Evolutionary conservation across 768 basidiomycete genomes (phyloP).

Genomic region (Tricholoma terreum): DNA sequence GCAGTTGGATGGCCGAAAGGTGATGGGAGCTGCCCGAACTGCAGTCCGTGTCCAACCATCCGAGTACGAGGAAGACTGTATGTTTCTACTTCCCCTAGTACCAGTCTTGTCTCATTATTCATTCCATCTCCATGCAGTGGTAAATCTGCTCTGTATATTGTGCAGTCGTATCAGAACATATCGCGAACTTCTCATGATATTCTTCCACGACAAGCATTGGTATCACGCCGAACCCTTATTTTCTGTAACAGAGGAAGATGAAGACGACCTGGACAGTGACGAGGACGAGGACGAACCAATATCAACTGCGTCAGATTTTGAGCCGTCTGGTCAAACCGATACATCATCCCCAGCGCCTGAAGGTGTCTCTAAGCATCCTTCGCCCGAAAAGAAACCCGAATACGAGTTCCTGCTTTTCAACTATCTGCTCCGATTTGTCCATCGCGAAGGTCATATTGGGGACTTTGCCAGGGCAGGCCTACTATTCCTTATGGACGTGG

Average conservation of each 20-base stretch:
- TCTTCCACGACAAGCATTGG: slow-evolving; percentile 95
- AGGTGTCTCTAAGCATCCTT: slow-evolving; percentile 42
- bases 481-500: slow-evolving; percentile 93
- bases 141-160: slow-evolving; percentile 86
- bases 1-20: slow-evolving; percentile 73
- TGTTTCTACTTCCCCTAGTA: slow-evolving; percentile 27
- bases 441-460: slow-evolving; percentile 90
- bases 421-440: slow-evolving; percentile 91
- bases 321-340: not conserved
- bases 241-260: slow-evolving; percentile 73
- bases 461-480: slow-evolving; percentile 91
- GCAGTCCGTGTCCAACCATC: slow-evolving; percentile 68
- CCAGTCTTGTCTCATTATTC: not conserved
- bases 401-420: slow-evolving; percentile 97
- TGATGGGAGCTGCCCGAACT: slow-evolving; percentile 84
- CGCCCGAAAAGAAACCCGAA: slow-evolving; percentile 62
- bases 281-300: slow-evolving; percentile 44
- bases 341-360: slow-evolving; percentile 50
- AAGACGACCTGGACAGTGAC: slow-evolving; percentile 59
- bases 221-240: slow-evolving; percentile 74
- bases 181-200: slow-evolving; percentile 91
- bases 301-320: not conserved
- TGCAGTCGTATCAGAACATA: slow-evolving; percentile 90
- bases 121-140: slow-evolving; percentile 51
- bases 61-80: slow-evolving; percentile 86